Evolutionary conservation across 2,329 filamentous ascomycete genomes (phyloP).

Genomic region (Penicillium glabrum): DNA sequence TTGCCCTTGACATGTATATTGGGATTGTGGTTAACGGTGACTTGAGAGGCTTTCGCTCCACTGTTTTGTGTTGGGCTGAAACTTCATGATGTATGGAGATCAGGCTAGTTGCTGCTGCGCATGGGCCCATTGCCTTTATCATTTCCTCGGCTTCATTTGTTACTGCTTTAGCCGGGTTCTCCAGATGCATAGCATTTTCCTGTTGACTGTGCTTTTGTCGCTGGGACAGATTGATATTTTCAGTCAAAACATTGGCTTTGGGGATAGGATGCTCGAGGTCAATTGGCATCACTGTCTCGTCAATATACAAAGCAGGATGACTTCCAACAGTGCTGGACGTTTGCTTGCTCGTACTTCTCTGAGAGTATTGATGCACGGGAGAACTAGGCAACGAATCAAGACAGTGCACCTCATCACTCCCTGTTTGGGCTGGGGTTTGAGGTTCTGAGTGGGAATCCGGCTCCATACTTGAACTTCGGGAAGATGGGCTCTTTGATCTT

Average conservation of each 20-base stretch:
- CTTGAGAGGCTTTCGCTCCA: neutral
- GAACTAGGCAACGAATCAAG: too few relatives aligned
- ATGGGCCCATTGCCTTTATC: neutral
- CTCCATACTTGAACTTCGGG: constrained; percentile 18
- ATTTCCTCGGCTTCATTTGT: neutral
- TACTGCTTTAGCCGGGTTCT: neutral
- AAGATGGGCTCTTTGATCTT: constrained; percentile 25
- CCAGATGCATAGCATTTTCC: neutral
- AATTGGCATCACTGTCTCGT: constrained; percentile 7
- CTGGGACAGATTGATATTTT: constrained; percentile 25
- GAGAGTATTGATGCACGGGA: neutral
- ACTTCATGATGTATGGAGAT: neutral
- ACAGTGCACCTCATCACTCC: neutral
- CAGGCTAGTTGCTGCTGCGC: neutral
- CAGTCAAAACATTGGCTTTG: constrained; percentile 12
- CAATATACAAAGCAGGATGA: constrained; percentile 21
- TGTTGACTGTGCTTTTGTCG: constrained; percentile 10
- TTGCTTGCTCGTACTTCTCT: neutral
- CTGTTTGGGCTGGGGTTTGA: neutral
- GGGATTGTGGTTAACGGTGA: constrained; percentile 28
- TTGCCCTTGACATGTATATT: constrained; percentile 20
- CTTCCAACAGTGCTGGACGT: neutral
- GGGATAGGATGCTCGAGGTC: neutral
- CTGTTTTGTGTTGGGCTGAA: neutral
- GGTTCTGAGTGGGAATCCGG: neutral